phyloP scores from a whole-genome alignment of 129 eudicot species.

The Kitagawia praeruptora region DNA sequence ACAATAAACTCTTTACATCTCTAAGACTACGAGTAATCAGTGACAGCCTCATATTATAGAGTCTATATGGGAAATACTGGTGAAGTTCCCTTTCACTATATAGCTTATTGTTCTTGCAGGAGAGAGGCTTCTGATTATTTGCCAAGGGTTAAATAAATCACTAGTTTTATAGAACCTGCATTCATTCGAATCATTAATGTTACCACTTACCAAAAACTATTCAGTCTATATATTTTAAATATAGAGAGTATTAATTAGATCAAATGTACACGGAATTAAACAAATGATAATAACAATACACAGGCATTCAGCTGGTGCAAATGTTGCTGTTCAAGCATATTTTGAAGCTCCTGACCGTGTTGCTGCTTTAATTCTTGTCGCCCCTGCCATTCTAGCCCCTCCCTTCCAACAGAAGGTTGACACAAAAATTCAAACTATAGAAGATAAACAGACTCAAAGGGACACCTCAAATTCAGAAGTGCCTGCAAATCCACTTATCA shows the following conservation, averaged over 20 bases:
- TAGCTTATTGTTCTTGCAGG: neutral
- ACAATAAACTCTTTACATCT: neutral
- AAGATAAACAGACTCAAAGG: conserved; percentile 26
- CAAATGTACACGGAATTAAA: neutral
- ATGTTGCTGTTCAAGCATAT: conserved; percentile 76
- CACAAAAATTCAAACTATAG: conserved; percentile 19
- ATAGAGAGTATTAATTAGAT: neutral
- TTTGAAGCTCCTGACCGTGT: conserved; percentile 87
- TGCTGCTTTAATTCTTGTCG: conserved; percentile 89
- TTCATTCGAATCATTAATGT: neutral
- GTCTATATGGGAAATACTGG: neutral
- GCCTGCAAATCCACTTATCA: conserved; percentile 29
- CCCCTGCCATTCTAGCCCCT: conserved; percentile 89
- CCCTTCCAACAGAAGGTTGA: conserved; percentile 25
- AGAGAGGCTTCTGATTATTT: neutral
- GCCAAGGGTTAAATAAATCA: neutral
- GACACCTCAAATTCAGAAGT: conserved; percentile 31
- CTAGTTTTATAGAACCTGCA: neutral
- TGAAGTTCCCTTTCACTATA: neutral
- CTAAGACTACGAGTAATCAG: neutral
- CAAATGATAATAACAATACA: conserved; percentile 19
- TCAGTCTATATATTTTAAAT: too few relatives aligned
- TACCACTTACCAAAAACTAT: neutral
- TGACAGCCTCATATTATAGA: neutral
- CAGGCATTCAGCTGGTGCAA: conserved; percentile 96